These are phyloP conservation scores for Botrytis deweyae DNA, from an alignment of 2,329 filamentous ascomycete genomes.

Conservation along the genomic window DNA sequence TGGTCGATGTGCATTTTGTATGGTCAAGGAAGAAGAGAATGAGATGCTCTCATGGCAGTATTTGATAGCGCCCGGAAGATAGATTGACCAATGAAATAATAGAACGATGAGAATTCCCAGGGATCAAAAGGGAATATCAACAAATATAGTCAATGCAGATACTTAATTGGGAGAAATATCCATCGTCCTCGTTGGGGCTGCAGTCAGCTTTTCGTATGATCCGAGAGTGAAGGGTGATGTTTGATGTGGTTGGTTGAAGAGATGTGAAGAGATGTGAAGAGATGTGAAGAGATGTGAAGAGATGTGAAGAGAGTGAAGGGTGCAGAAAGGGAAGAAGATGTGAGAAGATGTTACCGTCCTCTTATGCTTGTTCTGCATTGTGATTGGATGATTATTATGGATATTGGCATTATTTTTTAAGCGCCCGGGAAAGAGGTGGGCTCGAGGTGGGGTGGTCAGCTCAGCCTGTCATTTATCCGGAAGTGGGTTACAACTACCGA, in stretches of 20 bases:
- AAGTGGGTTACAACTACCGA: neutral
- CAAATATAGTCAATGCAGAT: neutral
- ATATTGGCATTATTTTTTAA: neutral
- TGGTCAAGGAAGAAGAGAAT: neutral
- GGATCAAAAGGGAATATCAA: neutral
- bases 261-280: constrained; percentile 1
- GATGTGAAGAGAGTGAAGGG: neutral
- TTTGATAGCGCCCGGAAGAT: constrained; percentile 12
- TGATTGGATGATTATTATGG: constrained; percentile 1
- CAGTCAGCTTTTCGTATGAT: neutral
- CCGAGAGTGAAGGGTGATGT: neutral
- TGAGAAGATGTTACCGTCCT: neutral
- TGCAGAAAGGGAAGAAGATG: neutral
- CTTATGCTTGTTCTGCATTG: neutral
- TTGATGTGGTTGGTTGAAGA: constrained; percentile 7
- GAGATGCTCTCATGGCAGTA: neutral
- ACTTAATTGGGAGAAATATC: neutral
- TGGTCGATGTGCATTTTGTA: neutral
- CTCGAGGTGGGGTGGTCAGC: neutral
- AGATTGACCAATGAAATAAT: constrained; percentile 6
- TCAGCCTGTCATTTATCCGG: neutral
- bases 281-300: constrained; percentile 4
- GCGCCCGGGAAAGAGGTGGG: neutral
- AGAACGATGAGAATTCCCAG: neutral
- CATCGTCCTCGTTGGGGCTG: neutral